A percentile compares a stretch with the other conserved stretches of the same genome.
These are phyloP conservation scores for Isatis lusitanica DNA, from an alignment of 441 rosid species.

Conservation along the genomic window DNA sequence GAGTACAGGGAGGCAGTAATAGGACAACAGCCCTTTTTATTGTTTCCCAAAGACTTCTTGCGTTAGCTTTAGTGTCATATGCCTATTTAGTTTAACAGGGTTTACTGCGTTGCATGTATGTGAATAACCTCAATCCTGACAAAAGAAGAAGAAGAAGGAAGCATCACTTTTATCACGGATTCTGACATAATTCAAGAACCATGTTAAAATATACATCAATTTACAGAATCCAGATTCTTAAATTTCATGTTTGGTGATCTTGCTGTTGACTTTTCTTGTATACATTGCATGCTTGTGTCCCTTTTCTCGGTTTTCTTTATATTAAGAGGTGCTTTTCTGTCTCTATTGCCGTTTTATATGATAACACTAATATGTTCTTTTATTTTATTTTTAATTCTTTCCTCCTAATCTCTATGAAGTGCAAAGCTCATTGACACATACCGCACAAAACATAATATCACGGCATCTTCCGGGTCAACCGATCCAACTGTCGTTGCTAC, in stretches of 20 bases:
- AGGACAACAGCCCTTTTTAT: not conserved
- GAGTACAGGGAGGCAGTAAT: not conserved
- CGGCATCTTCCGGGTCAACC: constrained; percentile 76
- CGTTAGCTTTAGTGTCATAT: not conserved
- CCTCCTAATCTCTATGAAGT: constrained; percentile 44
- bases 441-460: constrained; percentile 91
- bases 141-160: not conserved
- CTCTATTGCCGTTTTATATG: not conserved
- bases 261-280: constrained; percentile 15
- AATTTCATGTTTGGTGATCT: constrained; percentile 14
- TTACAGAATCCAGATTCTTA: not conserved
- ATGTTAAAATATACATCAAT: not conserved
- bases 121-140: not conserved
- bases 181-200: constrained; percentile 19
- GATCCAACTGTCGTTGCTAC: constrained; percentile 93
- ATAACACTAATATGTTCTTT: not conserved
- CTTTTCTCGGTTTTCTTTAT: not conserved
- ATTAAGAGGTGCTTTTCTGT: constrained; percentile 2
- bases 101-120: constrained; percentile 22
- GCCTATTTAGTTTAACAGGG: constrained; percentile 1
- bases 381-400: not conserved
- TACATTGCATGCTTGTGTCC: constrained; percentile 7
- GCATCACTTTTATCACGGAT: not conserved
- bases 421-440: constrained; percentile 89
- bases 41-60: not conserved